Percentiles rank a stretch among this genome's conserved stretches.
phyloP scores from a whole-genome alignment of 176 grass and related monocot species.

The Avena insularis region DNA sequence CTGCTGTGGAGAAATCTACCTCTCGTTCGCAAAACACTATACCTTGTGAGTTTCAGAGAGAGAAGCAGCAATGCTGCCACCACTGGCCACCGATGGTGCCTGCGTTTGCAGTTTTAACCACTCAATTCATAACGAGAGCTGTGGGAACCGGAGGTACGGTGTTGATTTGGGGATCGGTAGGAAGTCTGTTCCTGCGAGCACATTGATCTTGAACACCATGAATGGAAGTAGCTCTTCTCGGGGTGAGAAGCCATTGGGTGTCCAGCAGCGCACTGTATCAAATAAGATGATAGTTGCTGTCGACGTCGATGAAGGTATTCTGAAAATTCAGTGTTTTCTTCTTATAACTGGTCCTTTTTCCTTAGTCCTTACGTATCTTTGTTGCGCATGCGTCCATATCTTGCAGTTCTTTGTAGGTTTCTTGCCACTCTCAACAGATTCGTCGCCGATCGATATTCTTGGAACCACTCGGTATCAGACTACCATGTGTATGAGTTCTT shows the following conservation, averaged over 20 bases:
- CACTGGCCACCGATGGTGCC: too few species aligned
- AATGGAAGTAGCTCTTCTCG: constrained; percentile 61
- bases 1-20: too few species aligned
- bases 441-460: constrained; percentile 84
- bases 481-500: constrained; percentile 97
- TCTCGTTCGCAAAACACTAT: too few species aligned
- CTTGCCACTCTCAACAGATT: constrained; percentile 91
- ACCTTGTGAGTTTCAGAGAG: too few species aligned
- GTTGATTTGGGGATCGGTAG: too few species aligned
- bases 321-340: neutral
- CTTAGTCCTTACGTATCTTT: neutral
- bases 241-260: constrained; percentile 55
- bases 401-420: constrained; percentile 91
- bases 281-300: constrained; percentile 88
- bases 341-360: neutral
- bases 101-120: too few species aligned
- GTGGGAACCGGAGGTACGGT: too few species aligned
- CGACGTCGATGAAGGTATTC: constrained; percentile 83
- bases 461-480: constrained; percentile 82
- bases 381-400: neutral
- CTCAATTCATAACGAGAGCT: too few species aligned
- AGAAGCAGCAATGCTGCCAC: too few species aligned
- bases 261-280: constrained; percentile 25
- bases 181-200: too few species aligned
- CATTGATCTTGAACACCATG: constrained; percentile 5